Conservation (phyloP, 352 stramenopile genomes). For the Globisporangium spiculum region DNA sequence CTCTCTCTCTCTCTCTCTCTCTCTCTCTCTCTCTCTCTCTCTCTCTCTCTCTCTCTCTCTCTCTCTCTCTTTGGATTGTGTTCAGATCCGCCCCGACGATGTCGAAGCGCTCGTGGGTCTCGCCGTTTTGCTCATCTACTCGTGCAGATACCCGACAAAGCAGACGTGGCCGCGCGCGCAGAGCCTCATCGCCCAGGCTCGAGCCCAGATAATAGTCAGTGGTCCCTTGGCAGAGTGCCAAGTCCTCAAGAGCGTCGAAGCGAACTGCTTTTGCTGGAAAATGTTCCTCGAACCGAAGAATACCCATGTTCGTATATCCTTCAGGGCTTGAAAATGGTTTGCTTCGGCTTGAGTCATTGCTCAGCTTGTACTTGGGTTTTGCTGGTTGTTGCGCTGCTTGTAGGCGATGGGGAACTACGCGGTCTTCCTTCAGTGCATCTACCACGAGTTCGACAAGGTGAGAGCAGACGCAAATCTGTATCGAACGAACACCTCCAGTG, state of each 20-base stretch:
- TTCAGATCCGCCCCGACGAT: slow-evolving; percentile 34
- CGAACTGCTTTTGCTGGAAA: slow-evolving; percentile 64
- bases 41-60: neutral
- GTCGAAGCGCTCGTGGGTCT: slow-evolving; percentile 41
- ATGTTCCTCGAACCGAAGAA: slow-evolving; percentile 52
- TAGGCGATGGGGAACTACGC: slow-evolving; percentile 67
- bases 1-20: no score
- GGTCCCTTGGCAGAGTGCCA: neutral
- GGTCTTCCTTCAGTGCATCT: slow-evolving; percentile 54
- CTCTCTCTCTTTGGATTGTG: neutral
- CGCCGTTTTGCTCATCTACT: slow-evolving; percentile 47
- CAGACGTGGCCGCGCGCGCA: slow-evolving; percentile 49
- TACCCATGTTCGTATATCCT: slow-evolving; percentile 31
- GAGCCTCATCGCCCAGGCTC: slow-evolving; percentile 32
- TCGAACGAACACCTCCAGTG: neutral
- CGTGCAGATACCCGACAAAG: slow-evolving; percentile 57
- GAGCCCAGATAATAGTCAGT: slow-evolving; percentile 8
- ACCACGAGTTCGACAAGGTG: slow-evolving; percentile 59
- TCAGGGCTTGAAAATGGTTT: neutral
- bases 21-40: no score
- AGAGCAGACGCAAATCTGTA: neutral
- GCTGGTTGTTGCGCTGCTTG: neutral
- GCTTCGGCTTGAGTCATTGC: no score
- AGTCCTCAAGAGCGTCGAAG: slow-evolving; percentile 36
- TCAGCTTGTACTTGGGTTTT: no score